phyloP scores from a whole-genome alignment of 2,329 filamentous ascomycete species.

The Pyrenochaeta sp. region DNA sequence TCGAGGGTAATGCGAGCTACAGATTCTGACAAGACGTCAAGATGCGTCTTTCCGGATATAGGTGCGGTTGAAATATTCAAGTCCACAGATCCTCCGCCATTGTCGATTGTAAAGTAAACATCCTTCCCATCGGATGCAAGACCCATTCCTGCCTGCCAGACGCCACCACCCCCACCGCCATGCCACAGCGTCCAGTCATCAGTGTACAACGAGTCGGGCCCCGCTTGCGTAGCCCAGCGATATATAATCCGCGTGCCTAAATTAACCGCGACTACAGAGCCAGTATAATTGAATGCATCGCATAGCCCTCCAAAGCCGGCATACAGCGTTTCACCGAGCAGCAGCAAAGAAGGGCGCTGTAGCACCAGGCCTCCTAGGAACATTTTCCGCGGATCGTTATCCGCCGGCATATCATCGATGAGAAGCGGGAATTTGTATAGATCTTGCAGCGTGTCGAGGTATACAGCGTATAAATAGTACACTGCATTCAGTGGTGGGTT shows the following conservation, averaged over 20 bases:
- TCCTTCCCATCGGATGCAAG: slow-evolving; percentile 29
- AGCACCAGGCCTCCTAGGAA: slow-evolving; percentile 63
- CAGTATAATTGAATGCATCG: slow-evolving; percentile 64
- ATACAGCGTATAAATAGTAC: slow-evolving; percentile 53
- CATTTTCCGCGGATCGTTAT: slow-evolving; percentile 59
- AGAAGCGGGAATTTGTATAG: slow-evolving; percentile 57
- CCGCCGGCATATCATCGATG: slow-evolving; percentile 57
- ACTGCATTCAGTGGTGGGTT: slow-evolving; percentile 48
- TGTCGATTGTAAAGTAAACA: slow-evolving; percentile 28
- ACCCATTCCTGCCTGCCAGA: slow-evolving; percentile 28
- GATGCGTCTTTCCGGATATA: slow-evolving; percentile 7
- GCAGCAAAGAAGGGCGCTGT: slow-evolving; percentile 60
- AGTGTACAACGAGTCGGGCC: slow-evolving; percentile 14
- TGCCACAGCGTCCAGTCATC: slow-evolving; percentile 28
- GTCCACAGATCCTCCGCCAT: slow-evolving; percentile 9
- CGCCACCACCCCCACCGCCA: slow-evolving; percentile 26
- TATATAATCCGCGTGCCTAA: slow-evolving; percentile 19
- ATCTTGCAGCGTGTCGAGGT: slow-evolving; percentile 52
- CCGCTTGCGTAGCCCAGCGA: slow-evolving; percentile 26
- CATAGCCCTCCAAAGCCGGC: slow-evolving; percentile 65
- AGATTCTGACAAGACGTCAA: slow-evolving; percentile 20
- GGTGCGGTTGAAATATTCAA: slow-evolving; percentile 9
- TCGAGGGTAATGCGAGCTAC: slow-evolving; percentile 14
- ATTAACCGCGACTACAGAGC: slow-evolving; percentile 28
- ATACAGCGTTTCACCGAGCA: slow-evolving; percentile 59